phyloP scores from a whole-genome alignment of 148 eudicot genomes.

The Beta vulgaris region DNA sequence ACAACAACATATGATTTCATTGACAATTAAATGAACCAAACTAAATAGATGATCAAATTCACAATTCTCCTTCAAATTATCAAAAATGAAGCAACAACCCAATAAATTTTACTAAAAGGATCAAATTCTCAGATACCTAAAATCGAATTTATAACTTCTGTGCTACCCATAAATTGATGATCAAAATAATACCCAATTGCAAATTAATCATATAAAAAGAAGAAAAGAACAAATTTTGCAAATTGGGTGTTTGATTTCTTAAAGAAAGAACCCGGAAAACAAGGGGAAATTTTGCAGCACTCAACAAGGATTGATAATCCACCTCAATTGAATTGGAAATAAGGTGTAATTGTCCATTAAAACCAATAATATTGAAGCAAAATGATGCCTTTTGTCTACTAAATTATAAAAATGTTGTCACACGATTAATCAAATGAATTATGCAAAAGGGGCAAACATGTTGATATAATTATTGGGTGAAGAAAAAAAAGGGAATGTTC shows the following conservation, averaged over 20 bases:
- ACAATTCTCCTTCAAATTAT: neutral
- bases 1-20: neutral
- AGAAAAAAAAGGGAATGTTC: conserved; percentile 24
- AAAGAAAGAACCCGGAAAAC: conserved; percentile 20
- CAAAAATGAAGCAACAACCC: neutral
- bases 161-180: neutral
- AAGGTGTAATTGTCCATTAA: conserved; percentile 10
- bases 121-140: neutral
- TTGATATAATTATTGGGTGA: conserved; percentile 1
- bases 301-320: conserved; percentile 14
- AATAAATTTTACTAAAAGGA: neutral
- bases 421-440: conserved; percentile 20
- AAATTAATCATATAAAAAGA: neutral
- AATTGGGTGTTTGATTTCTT: conserved; percentile 6
- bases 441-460: conserved; percentile 12
- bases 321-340: conserved; percentile 28
- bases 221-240: conserved; percentile 11
- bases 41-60: neutral
- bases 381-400: conserved; percentile 23
- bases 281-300: neutral
- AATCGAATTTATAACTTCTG: no score
- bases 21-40: conserved; percentile 14
- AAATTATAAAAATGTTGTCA: conserved; percentile 12
- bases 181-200: neutral
- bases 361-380: conserved; percentile 7